phyloP scores from a whole-genome alignment of 768 basidiomycete genomes.

The Boletus coccyginus region DNA sequence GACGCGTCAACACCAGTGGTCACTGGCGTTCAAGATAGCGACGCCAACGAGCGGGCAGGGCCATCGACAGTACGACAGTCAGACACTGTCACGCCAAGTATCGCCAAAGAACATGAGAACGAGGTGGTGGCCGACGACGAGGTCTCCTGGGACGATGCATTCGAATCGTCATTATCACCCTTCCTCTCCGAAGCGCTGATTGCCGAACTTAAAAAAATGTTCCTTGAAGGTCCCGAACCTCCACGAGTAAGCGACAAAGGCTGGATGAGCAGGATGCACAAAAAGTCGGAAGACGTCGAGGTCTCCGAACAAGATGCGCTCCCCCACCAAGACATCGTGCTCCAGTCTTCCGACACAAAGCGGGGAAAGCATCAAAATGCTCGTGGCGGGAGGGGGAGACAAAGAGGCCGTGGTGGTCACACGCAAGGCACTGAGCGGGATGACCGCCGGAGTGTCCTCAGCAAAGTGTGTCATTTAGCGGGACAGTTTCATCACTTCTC shows the following conservation, averaged over 20 bases:
- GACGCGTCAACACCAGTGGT: constrained; percentile 13
- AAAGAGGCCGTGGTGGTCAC: constrained; percentile 43
- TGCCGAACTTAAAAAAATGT: constrained; percentile 65
- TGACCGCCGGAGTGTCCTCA: constrained; percentile 74
- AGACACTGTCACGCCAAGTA: not conserved
- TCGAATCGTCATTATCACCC: constrained; percentile 51
- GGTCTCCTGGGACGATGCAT: constrained; percentile 66
- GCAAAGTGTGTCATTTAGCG: constrained; percentile 59
- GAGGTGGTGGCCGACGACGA: constrained; percentile 15
- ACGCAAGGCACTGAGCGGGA: constrained; percentile 41
- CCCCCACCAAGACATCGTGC: constrained; percentile 10
- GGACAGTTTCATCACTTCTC: constrained; percentile 13
- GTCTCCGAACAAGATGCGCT: constrained; percentile 8
- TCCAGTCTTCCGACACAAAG: constrained; percentile 26
- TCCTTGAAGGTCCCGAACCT: constrained; percentile 77
- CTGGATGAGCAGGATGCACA: constrained; percentile 56
- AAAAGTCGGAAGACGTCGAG: constrained; percentile 27
- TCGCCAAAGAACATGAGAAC: not conserved
- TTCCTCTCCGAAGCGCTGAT: constrained; percentile 66
- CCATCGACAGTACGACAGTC: constrained; percentile 3
- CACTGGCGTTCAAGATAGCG: constrained; percentile 9
- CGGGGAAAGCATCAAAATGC: constrained; percentile 42
- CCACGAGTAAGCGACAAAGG: constrained; percentile 72
- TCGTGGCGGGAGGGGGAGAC: constrained; percentile 44
- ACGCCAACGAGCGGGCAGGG: not conserved